Evolutionary conservation across 2,329 filamentous ascomycete species (phyloP).

Genomic region (Tolypocladium tropicale): DNA sequence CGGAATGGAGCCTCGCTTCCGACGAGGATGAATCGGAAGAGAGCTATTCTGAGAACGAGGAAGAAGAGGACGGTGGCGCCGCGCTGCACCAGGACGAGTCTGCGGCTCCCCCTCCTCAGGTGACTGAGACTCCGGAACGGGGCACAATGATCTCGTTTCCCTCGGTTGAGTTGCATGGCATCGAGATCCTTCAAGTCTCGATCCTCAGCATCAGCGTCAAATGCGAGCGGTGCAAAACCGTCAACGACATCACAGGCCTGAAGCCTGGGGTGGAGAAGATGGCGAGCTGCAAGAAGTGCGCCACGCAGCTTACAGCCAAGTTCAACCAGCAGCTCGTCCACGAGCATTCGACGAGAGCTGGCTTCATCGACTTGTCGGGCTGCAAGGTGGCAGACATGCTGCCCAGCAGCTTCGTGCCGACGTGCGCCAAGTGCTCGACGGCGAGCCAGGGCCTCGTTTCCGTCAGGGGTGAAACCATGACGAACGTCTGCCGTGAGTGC

Average conservation of each 20-base stretch:
- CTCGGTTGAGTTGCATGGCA: slow-evolving; percentile 62
- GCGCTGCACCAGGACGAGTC: slow-evolving; percentile 20
- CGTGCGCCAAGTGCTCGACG: slow-evolving; percentile 67
- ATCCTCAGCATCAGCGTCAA: slow-evolving; percentile 62
- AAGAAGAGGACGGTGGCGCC: slow-evolving; percentile 32
- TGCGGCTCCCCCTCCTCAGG: slow-evolving; percentile 3
- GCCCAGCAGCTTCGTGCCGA: slow-evolving; percentile 69
- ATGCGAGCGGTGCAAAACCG: slow-evolving; percentile 68
- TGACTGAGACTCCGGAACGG: slow-evolving; percentile 36
- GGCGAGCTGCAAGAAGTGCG: slow-evolving; percentile 50
- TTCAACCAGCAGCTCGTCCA: slow-evolving; percentile 66
- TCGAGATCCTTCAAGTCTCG: slow-evolving; percentile 63
- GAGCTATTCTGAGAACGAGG: slow-evolving; percentile 33
- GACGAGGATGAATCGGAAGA: slow-evolving; percentile 38
- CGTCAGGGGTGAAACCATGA: slow-evolving; percentile 62
- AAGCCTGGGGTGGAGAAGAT: slow-evolving; percentile 43
- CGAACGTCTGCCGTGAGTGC: slow-evolving; percentile 69
- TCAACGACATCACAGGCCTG: slow-evolving; percentile 58
- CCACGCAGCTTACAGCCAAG: slow-evolving; percentile 35
- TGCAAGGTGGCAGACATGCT: slow-evolving; percentile 69
- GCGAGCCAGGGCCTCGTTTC: slow-evolving; percentile 57
- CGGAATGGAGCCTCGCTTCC: slow-evolving; percentile 55
- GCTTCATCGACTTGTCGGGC: slow-evolving; percentile 67
- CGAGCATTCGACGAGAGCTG: slow-evolving; percentile 60
- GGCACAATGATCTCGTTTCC: slow-evolving; percentile 76